Base-by-base conservation (phyloP, 345 rosid species). In the Murraya koenigii region DNA sequence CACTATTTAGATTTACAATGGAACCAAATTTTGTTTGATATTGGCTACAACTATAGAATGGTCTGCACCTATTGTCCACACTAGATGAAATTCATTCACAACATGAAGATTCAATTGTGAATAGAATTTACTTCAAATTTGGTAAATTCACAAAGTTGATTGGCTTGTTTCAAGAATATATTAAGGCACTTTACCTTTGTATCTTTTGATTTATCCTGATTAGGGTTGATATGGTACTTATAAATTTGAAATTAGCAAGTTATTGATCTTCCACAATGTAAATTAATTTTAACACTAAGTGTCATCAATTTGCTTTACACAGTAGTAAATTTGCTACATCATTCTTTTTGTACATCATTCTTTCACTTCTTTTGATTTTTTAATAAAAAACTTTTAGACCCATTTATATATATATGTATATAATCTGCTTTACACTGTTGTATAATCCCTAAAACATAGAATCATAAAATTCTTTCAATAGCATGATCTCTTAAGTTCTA, bases 1-100 rank as follows among this genome's bases (percentile, higher is more conserved):
- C 86, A 81, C 82, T 75, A 81, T 63, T 66, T 15, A 65, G 76
- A 71, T 35, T 15, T 7, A 20, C 55, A 41, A 23, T 20, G 15
- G 60, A 80, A 8, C 39, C 71, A 63, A 47, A 32, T 74, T 33
- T 61, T 76, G 67, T 73, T 69, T 80, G 76, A 6, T 30, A 35
- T 30, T 33, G 23, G 47, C 30, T 55, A n/a, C 15, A 38, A 30
- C 6, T 5, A 14, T 44, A 3, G 49, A 44, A 41, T 41, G 70
- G n/a, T 22, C 47, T 28, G 35, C 44, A 54, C 5, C 41, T 74
- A 36, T 58, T 13, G 55, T 10, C 4, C 52, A 26, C 20, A 75
- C 22, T 5, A 62, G 80, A 38, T 60, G 64, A 60, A 70, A 60
- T 56, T 71, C 65, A 68, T 75, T 67, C 66, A 68, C 41, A 65